Base-by-base conservation (phyloP, 305 asterid genomes). In the Fraxinus ornus region DNA sequence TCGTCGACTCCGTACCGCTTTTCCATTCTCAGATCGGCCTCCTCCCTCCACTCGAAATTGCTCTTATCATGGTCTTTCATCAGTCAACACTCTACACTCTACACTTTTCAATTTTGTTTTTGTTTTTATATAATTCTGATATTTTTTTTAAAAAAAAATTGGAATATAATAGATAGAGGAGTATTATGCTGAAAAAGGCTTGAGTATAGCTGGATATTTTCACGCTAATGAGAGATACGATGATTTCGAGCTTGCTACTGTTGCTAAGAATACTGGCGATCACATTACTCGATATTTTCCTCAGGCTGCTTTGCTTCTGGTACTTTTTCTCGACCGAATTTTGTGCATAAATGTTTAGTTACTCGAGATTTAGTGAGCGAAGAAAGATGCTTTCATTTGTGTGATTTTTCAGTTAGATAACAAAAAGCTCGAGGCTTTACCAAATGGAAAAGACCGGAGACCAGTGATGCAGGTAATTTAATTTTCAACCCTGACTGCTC, bases 11-110 rank as follows among this genome's bases (percentile, higher is more conserved):
- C 55, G 95, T 94, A 2, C 95, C 99, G 0, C 94, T 94, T 72
- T 95, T 94, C 86, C 99, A 95, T 83, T 91, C 95, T 12, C 95
- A 94, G 93, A 95, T 95, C 87, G 94, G 97, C 79, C 89, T 94
- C 24, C 95, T 94, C 7, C 94, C 98, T 85, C 95, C 97, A 1
- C 97, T 94, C 57, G 97, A 94, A 85, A 93, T 95, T 80, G 95
- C 98, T 26, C 98, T 94, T 5, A 91, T 88, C 73, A 91, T 94
- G 98, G 98, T 95, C 70, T 77, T 86, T 89, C 72, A 3, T 1
- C 57, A n/a, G 75, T 68, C 52, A 39, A n/a, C n/a, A n/a, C n/a
- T n/a, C n/a, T n/a, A 70, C 24, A 64, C 81, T 72, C 41, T 75
- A 5, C 76, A 17, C 77, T 68, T 47, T 32, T 41, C 39, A 35